Conservation (phyloP, 2,329 filamentous ascomycete species). For the Claviceps sorghi region DNA sequence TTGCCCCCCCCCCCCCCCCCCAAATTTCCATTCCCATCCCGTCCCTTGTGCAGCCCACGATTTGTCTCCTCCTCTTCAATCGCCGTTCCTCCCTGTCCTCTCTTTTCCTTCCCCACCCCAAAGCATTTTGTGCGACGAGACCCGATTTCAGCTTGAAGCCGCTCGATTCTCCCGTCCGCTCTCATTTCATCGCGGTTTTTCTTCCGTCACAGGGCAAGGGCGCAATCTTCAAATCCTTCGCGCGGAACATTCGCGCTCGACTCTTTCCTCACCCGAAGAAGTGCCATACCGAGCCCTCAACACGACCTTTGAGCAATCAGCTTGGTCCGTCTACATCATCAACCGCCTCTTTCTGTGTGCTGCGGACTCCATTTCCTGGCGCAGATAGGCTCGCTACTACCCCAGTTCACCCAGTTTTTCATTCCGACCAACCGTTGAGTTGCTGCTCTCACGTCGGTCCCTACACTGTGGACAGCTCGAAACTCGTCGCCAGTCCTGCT, state of each 20-base stretch:
- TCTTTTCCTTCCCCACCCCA: constrained; percentile 5
- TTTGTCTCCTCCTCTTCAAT: constrained; percentile 11
- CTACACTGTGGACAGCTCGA: background rate
- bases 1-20: constrained; percentile 17
- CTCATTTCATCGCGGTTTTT: constrained; percentile 8
- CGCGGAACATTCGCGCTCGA: constrained; percentile 14
- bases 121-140: constrained; percentile 5
- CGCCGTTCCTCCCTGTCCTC: constrained; percentile 1
- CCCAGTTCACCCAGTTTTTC: constrained; percentile 4
- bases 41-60: constrained; percentile 13
- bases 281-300: constrained; percentile 15
- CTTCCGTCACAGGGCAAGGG: constrained; percentile 4
- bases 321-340: constrained; percentile 11
- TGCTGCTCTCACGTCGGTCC: constrained; percentile 2
- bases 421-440: background rate
- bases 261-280: background rate
- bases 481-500: background rate
- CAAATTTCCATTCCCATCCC: constrained; percentile 18
- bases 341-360: constrained; percentile 11
- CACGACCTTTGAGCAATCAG: constrained; percentile 19
- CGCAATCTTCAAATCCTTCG: constrained; percentile 9
- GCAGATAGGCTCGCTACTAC: constrained; percentile 3
- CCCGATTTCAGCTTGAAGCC: constrained; percentile 1
- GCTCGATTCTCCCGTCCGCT: background rate
- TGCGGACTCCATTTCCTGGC: constrained; percentile 7